Base-by-base conservation (phyloP, 1,284 basidiomycete genomes). In the Marasmius tenuissimus region DNA sequence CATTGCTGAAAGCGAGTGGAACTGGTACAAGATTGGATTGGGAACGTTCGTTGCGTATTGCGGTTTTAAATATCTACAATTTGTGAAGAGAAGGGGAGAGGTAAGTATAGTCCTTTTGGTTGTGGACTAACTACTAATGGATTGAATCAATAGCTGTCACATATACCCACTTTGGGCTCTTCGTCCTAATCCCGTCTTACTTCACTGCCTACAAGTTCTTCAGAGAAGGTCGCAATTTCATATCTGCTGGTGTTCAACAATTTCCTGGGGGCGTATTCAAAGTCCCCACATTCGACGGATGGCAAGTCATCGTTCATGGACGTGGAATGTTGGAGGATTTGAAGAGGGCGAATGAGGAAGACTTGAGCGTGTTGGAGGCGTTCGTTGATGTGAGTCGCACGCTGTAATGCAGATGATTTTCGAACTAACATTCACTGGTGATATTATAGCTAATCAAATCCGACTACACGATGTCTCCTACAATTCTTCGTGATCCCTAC, bases 251-350 rank as follows among this genome's bases (percentile, higher is more conserved):
- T 14, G 6, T 27, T 18, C 22, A 11, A 47, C 47, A 65, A 61
- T 60, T 51, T 42, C 51, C 20, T 20, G 53, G 53, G n/a, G n/a
- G 58, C 3, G 49, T 39, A 12, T 62, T 62, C 61, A 65, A 54
- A 45, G 48, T 60, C 27, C 54, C 61, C n/a, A 57, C 45, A n/a
- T n/a, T 65, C 4, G 47, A 57, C 33, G 61, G 61, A 8, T 65
- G 61, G 59, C 20, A 27, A 16, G 70, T 76, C 45, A 68, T 78
- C 16, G 58, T 76, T 34, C 73, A 72, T 27, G 75, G 75, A 12
- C 68, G 69, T 2, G 60, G 69, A 37, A 66, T 74, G 45, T 64
- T 78, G 7, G 76, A 78, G 9, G 79, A 81, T 58, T 59, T 81
- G 27, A 73, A 74, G 48, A 72, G 68, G 59, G 71, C 76, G 37